These are phyloP conservation scores for Malania oleifera DNA, from an alignment of 164 flowering plant species.

Conservation along the genomic window DNA sequence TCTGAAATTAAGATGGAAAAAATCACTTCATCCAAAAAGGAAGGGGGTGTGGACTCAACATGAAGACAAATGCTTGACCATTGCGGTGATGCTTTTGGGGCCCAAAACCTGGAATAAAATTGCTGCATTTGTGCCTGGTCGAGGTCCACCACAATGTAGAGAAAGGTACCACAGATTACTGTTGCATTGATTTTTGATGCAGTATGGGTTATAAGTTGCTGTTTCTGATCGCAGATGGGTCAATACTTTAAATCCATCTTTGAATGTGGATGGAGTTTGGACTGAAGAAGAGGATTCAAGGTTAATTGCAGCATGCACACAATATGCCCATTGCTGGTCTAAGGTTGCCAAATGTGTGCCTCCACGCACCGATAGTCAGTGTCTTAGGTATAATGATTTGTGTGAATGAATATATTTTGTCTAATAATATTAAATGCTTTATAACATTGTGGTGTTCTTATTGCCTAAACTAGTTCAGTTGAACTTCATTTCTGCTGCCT, in stretches of 20 bases:
- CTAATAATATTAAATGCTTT: neutral
- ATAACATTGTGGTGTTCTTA: neutral
- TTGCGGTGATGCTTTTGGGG: slow-evolving; percentile 75
- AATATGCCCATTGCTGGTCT: slow-evolving; percentile 78
- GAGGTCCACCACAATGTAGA: slow-evolving; percentile 85
- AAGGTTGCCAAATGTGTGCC: slow-evolving; percentile 71
- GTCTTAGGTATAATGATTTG: slow-evolving; percentile 51
- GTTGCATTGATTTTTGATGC: neutral
- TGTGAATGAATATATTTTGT: neutral
- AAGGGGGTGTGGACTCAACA: slow-evolving; percentile 69
- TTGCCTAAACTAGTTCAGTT: neutral
- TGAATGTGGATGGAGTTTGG: slow-evolving; percentile 62
- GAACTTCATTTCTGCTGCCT: neutral
- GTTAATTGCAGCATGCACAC: slow-evolving; percentile 49
- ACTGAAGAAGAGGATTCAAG: slow-evolving; percentile 72
- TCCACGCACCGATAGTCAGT: slow-evolving; percentile 80
- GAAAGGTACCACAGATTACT: slow-evolving; percentile 58
- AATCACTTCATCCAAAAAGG: slow-evolving; percentile 67
- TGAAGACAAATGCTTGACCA: slow-evolving; percentile 79
- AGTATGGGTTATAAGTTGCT: slow-evolving; percentile 5
- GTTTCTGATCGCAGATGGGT: slow-evolving; percentile 60
- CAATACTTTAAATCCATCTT: slow-evolving; percentile 73
- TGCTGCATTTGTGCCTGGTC: slow-evolving; percentile 75
- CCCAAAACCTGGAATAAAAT: slow-evolving; percentile 74
- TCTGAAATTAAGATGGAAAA: slow-evolving; percentile 64